Evolutionary conservation across 345 rosid species (phyloP).

Genomic region (Citrus sp.): DNA sequence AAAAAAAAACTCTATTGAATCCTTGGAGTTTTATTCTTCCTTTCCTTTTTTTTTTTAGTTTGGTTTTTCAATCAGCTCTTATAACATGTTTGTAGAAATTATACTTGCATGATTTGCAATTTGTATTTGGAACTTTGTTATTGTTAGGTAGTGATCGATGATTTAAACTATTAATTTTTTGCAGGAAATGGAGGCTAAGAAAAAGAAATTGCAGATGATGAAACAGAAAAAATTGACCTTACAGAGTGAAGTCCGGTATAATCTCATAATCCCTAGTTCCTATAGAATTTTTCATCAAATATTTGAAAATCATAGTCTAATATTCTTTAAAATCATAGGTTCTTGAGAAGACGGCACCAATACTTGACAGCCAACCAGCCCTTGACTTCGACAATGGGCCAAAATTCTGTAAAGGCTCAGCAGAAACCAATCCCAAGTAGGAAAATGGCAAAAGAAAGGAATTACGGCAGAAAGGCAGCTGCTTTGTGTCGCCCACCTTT

Average conservation of each 20-base stretch:
- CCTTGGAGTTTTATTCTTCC: background rate
- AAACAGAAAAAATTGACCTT: constrained; percentile 48
- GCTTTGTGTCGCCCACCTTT: background rate
- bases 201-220: constrained; percentile 53
- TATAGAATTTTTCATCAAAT: background rate
- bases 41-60: background rate
- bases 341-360: constrained; percentile 58
- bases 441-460: constrained; percentile 26
- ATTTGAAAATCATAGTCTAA: background rate
- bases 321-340: constrained; percentile 36
- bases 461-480: constrained; percentile 18
- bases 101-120: background rate
- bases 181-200: constrained; percentile 67
- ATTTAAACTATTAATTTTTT: constrained; percentile 1
- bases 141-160: background rate
- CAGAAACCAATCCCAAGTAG: constrained; percentile 18
- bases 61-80: background rate
- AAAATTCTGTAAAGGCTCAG: constrained; percentile 15
- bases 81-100: background rate
- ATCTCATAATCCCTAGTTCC: constrained; percentile 3
- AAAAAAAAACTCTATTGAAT: background rate
- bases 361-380: constrained; percentile 50
- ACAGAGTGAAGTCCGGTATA: constrained; percentile 74
- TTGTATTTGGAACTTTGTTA: background rate
- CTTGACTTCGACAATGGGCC: constrained; percentile 11